These are phyloP conservation scores for Syzygium jambos DNA, from an alignment of 345 rosid genomes.

Conservation along the genomic window DNA sequence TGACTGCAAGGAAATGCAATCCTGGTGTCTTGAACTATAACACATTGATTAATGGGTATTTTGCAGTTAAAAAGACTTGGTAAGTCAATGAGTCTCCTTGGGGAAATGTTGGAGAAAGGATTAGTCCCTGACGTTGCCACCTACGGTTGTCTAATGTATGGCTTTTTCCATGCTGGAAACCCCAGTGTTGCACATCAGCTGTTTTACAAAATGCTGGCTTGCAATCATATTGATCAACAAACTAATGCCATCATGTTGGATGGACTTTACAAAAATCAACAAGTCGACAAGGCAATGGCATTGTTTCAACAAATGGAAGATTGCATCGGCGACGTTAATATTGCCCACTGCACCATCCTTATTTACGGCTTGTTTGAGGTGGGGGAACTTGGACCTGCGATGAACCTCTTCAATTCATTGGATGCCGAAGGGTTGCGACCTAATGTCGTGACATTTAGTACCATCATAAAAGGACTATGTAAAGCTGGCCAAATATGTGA, in stretches of 20 bases:
- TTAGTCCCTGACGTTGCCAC: slow-evolving; percentile 4
- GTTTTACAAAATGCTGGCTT: not conserved
- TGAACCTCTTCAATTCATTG: not conserved
- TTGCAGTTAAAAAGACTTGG: not conserved
- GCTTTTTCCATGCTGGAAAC: not conserved
- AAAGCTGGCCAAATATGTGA: not conserved
- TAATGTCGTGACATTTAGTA: not conserved
- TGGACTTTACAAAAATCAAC: slow-evolving; percentile 1
- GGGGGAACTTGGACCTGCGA: not conserved
- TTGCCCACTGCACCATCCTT: not conserved
- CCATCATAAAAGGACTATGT: not conserved
- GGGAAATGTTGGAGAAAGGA: not conserved
- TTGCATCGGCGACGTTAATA: not conserved
- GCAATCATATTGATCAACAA: not conserved
- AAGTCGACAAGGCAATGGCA: not conserved
- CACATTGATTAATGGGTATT: slow-evolving; percentile 3
- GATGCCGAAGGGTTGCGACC: not conserved
- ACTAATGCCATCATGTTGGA: slow-evolving; percentile 1
- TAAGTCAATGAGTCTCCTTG: not conserved
- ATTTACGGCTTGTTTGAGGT: not conserved
- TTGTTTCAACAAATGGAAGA: not conserved
- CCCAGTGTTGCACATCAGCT: not conserved
- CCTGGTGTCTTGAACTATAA: not conserved
- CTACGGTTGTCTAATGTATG: not conserved
- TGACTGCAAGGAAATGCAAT: not conserved